Conservation (phyloP, 768 basidiomycete species). For the Suillus plorans region DNA sequence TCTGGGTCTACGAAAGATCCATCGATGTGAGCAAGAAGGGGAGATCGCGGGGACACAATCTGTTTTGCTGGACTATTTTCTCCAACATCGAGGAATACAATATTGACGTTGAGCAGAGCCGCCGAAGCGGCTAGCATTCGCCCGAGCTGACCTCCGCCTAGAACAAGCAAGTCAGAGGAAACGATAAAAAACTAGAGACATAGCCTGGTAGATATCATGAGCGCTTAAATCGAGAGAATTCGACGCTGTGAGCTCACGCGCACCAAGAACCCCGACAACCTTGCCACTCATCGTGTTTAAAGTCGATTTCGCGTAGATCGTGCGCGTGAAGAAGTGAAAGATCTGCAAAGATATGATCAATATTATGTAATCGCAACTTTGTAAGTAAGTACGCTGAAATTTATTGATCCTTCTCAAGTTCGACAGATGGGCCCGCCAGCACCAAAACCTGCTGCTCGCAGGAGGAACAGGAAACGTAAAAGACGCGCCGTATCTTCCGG, state of each 20-base stretch:
- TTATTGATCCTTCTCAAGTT: not conserved
- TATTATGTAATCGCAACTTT: not conserved
- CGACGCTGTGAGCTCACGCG: conserved; percentile 20
- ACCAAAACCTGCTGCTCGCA: conserved; percentile 35
- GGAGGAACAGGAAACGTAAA: conserved; percentile 54
- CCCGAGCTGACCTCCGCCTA: conserved; percentile 96
- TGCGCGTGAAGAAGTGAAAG: not conserved
- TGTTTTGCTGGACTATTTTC: conserved; percentile 88
- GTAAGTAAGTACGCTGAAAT: no score
- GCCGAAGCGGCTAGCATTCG: conserved; percentile 95
- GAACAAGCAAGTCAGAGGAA: conserved; percentile 6
- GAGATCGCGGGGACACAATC: conserved; percentile 55
- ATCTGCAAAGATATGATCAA: conserved; percentile 1
- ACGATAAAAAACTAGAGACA: conserved; percentile 1
- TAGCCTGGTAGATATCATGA: conserved; percentile 15
- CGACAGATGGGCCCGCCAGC: conserved; percentile 28
- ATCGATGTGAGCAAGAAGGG: conserved; percentile 66
- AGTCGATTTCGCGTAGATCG: not conserved
- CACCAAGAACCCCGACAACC: conserved; percentile 29
- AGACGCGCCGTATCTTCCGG: conserved; percentile 46
- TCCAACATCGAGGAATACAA: conserved; percentile 85
- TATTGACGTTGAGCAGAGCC: conserved; percentile 78
- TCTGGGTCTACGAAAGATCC: conserved; percentile 83
- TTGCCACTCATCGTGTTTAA: conserved; percentile 23
- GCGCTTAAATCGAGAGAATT: not conserved